Percentiles rank a stretch among this genome's conserved stretches.
These are phyloP conservation scores for Neocallimastix lanati DNA, from an alignment of 192 early-diverging fungal genomes.

Conservation along the genomic window DNA sequence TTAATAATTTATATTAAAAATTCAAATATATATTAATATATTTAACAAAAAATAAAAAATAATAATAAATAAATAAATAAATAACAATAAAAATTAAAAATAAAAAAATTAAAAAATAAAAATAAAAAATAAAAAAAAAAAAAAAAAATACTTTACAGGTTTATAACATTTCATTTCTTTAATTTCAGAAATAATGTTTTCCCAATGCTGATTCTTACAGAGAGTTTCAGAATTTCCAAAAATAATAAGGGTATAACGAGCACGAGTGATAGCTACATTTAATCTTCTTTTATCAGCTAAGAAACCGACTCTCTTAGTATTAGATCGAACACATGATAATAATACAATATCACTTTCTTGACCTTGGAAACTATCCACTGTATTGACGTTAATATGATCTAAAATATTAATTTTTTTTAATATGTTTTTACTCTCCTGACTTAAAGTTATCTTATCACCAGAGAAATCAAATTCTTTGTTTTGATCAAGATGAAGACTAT, in stretches of 20 bases:
- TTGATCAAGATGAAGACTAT: background rate
- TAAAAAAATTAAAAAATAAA: no score
- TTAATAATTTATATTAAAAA: no score
- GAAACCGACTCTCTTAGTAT: slow-evolving; percentile 52
- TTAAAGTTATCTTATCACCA: background rate
- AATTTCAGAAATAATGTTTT: slow-evolving; percentile 49
- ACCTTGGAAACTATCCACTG: slow-evolving; percentile 90
- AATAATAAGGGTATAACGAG: slow-evolving; percentile 62
- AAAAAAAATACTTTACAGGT: background rate
- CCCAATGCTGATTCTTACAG: slow-evolving; percentile 44
- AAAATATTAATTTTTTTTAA: slow-evolving; percentile 38
- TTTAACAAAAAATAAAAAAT: no score
- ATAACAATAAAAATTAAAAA: no score
- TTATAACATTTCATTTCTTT: slow-evolving; percentile 12
- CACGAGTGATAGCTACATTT: slow-evolving; percentile 81
- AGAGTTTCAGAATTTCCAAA: slow-evolving; percentile 53
- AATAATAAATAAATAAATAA: no score
- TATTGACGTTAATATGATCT: slow-evolving; percentile 72
- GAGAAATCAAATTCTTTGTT: background rate
- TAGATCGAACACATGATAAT: slow-evolving; percentile 68
- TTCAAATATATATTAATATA: no score
- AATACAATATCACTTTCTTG: slow-evolving; percentile 97
- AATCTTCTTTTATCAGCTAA: slow-evolving; percentile 64
- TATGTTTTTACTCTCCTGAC: background rate
- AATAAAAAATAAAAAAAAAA: no score